Evolutionary conservation across 2,329 filamentous ascomycete species (phyloP), one percentile per base, ranked within the genome.

Genomic region (Penicillium polonicum): DNA sequence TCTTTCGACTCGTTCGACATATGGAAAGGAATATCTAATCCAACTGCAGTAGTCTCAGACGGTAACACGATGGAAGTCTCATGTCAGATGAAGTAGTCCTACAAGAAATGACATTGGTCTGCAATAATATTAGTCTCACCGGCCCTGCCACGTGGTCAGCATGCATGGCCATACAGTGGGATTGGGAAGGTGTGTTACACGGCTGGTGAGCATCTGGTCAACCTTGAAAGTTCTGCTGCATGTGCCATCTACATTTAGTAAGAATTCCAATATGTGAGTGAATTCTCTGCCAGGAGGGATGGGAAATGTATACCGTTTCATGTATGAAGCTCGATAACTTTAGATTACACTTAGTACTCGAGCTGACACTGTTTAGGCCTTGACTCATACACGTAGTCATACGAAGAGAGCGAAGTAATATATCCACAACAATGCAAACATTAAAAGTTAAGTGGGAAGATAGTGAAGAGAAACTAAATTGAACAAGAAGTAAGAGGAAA

Each of bases 401-500:
- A 9, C 4, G 12, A 48, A 48, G 19, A 31, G 4, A 21, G 31
- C 13, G 0, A 17, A 46, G 13, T 23, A 33, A 48, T 35, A 35
- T 35, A 48, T 48, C 15, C 21, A 48, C 31, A 48, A n/a, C n/a
- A 21, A 48, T 10, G 12, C 9, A 31, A 23, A 51, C 7, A 17
- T 39, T 8, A 15, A 27, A 27, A 10, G 15, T 4, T 23, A 52
- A 35, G 12, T 27, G 17, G 5, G 7, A 15, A 45, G 7, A 45
- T 15, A 12, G 21, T 48, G 43, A 41, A 41, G 48, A 17, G 13
- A 29, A 29, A 19, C 5, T 25, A 38, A 41, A 21, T 29, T 21
- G 33, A 58, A 38, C 41, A 48, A 51, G 38, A 54, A 44, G 39
- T 48, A 25, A 48, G 45, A 35, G 15, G 33, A 50, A 50, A 50